Percentiles rank a stretch among this genome's conserved stretches.
These are phyloP conservation scores for Fragilaria crotonensis DNA, from an alignment of 108 stramenopile species.

Conservation along the genomic window DNA sequence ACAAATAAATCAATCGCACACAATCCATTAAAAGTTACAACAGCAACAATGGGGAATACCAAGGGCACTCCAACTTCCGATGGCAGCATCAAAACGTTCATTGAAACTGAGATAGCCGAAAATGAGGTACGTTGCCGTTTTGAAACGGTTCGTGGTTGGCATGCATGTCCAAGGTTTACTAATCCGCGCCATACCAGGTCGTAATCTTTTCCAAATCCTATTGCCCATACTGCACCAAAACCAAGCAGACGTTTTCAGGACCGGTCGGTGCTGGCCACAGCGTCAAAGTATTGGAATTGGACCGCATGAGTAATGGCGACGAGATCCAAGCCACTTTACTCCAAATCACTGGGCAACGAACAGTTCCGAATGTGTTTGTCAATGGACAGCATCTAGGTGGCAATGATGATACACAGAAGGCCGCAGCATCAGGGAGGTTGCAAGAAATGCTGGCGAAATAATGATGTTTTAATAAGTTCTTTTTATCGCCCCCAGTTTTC, in stretches of 20 bases:
- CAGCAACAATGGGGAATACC: no score
- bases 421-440: slow-evolving; percentile 28
- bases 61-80: no score
- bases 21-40: no score
- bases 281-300: slow-evolving; percentile 41
- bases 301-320: slow-evolving; percentile 51
- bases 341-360: slow-evolving; percentile 39
- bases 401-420: slow-evolving; percentile 54
- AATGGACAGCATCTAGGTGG: slow-evolving; percentile 66
- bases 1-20: no score
- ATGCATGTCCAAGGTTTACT: no score
- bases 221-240: slow-evolving; percentile 65
- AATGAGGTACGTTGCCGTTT: no score
- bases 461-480: no score
- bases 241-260: slow-evolving; percentile 48
- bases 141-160: no score
- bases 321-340: slow-evolving; percentile 34
- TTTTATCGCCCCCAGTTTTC: no score
- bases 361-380: slow-evolving; percentile 68
- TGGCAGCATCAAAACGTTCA: no score
- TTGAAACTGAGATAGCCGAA: no score
- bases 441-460: slow-evolving; percentile 3
- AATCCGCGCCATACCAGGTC: slow-evolving; percentile 20
- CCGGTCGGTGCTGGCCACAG: slow-evolving; percentile 34
- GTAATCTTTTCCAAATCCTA: slow-evolving; percentile 58